Base-by-base conservation (phyloP, 257 asterid species). In the Fraxinus anomala region DNA sequence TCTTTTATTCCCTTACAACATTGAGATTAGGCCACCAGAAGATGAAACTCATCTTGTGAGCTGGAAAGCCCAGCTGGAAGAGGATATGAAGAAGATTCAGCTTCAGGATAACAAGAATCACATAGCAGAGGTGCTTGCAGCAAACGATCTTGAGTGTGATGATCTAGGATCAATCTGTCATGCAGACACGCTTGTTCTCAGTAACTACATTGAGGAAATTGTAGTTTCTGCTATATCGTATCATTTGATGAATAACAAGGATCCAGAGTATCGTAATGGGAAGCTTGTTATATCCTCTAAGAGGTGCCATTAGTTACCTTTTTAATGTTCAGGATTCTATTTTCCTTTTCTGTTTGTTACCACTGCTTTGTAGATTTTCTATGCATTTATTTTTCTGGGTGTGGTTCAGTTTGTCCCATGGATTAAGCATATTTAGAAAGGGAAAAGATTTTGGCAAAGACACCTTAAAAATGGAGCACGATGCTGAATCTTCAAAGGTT, bases 11-110 rank as follows among this genome's bases (percentile, higher is more conserved):
- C 95, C 98, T 70, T 96, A 92, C 89, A 90, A 89, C 77, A 89
- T 96, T 36, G 94, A 89, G 69, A 89, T 96, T 74, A 89, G 91
- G 63, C 91, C 98, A 6, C 99, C 99, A 16, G 95, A 92, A 82
- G 97, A 96, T 70, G 99, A 92, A 79, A 80, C 81, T 75, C 89
- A 84, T 86, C 96, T 91, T 44, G 78, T 77, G 26, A 87, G 83
- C 86, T 96, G 99, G 99, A 92, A 93, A 87, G 88, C 89, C 73
- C 98, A 93, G 78, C 83, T 96, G 80, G 98, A 93, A 78, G 97
- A 91, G 85, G 97, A 93, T 72, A 91, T 91, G 92, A 91, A 86
- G 82, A 88, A 77, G 90, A 90, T 96, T 37, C 96, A 91, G 81
- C 68, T 86, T 77, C 97, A 91, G 86, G 98, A 93, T 74, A 96